phyloP scores from a whole-genome alignment of 306 rosid genomes.

The Ziziphus jujuba region DNA sequence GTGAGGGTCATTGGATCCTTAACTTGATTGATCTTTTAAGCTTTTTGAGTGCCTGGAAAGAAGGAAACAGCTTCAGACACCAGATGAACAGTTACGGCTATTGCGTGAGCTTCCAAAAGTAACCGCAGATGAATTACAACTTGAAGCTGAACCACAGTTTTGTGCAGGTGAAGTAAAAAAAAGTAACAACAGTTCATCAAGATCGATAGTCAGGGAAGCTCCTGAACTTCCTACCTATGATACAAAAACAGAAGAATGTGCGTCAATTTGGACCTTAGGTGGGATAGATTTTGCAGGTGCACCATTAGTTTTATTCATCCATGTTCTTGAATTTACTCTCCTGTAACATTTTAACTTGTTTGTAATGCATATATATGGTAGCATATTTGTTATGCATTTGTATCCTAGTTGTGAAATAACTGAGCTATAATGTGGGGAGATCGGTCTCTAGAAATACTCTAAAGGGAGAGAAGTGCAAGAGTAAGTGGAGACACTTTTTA shows the following conservation, averaged over 20 bases:
- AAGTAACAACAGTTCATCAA: conserved; percentile 37
- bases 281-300: conserved; percentile 49
- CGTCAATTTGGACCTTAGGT: conserved; percentile 18
- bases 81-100: conserved; percentile 62
- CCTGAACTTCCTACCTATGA: conserved; percentile 40
- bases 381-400: too few relatives aligned
- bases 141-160: conserved; percentile 30
- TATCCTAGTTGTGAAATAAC: too few relatives aligned
- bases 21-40: conserved; percentile 43
- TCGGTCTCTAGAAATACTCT: too few relatives aligned
- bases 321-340: conserved; percentile 9
- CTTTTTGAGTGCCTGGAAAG: conserved; percentile 62
- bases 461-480: too few relatives aligned
- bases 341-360: too few relatives aligned
- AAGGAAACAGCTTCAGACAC: conserved; percentile 63
- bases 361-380: too few relatives aligned
- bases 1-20: conserved; percentile 43
- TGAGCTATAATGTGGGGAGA: too few relatives aligned
- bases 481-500: too few relatives aligned
- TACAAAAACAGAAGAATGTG: conserved; percentile 30
- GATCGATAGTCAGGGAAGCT: conserved; percentile 35
- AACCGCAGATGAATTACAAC: conserved; percentile 56
- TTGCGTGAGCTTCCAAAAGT: conserved; percentile 66
- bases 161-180: conserved; percentile 33
- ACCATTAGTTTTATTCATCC: conserved; percentile 15